Evolutionary conservation across 768 basidiomycete species (phyloP), one percentile per base, ranked within the genome.

Genomic region (Naganishia onofrii): DNA sequence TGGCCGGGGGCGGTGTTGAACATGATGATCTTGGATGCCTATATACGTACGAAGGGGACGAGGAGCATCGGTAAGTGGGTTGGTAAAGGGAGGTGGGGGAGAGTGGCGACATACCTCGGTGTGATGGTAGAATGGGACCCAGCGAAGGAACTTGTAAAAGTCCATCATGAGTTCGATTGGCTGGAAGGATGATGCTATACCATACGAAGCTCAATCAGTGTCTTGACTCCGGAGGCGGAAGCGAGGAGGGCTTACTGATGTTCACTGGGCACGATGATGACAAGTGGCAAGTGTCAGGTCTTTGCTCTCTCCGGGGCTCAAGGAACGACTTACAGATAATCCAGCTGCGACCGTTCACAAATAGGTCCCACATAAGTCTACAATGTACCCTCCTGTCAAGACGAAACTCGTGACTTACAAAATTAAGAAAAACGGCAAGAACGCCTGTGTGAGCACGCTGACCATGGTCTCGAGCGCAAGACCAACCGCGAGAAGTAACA

Each of bases 401-500:
- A 12, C 36, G 42, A 10, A 10, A 8, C 7, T 15, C 19, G 12
- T 10, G 4, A 55, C 54, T 55, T 17, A 55, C 2, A 74, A 46
- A 42, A 81, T 76, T 60, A 81, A 66, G 74, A 80, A 79, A 55
- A 79, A 70, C 0, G 79, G 77, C 36, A 79, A 58, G 48, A 72
- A 74, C 31, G 69, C 38, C 6, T 72, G 52, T 0, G 75, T 74
- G 15, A 77, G 31, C 6, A 76, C 17, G 2, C 71, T 67, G 12
- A 77, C 55, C 73, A 79, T 76, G 0, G 77, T 73, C 70, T 81
- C 81, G 70, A 81, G 73, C 1, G 77, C 76, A 12, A 78, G 71
- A 0, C 80, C 81, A 15, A 74, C 71, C 0, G 80, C 77, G 13
- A 73, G 55, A 56, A 82, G 74, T 1, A 74, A 72, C 34, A 79